Percentiles rank a stretch among this genome's conserved stretches.
These are phyloP conservation scores for Ophiostoma tasmaniense DNA, from an alignment of 2,329 filamentous ascomycete species.

Conservation along the genomic window DNA sequence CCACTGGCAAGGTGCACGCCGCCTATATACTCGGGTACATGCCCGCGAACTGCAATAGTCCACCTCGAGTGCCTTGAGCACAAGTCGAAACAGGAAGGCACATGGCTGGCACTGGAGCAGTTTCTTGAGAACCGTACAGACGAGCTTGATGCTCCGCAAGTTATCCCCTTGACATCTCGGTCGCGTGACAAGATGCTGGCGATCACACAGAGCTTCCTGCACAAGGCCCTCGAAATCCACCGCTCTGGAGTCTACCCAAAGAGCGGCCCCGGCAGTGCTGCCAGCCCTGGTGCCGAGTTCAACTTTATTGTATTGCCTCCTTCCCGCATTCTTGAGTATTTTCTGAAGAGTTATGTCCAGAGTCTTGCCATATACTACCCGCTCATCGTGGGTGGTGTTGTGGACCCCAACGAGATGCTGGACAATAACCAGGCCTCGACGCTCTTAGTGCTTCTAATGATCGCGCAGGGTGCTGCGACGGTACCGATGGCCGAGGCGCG, in stretches of 20 bases:
- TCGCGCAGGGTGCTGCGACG: conserved; percentile 60
- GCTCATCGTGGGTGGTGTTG: conserved; percentile 47
- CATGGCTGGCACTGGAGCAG: conserved; percentile 38
- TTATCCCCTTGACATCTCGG: conserved; percentile 37
- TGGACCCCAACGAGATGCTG: conserved; percentile 61
- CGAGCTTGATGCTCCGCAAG: conserved; percentile 31
- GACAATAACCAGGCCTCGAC: conserved; percentile 58
- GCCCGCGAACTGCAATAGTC: conserved; percentile 42
- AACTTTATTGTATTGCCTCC: conserved; percentile 60
- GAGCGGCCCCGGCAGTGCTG: conserved; percentile 33
- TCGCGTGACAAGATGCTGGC: conserved; percentile 63
- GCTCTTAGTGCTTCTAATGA: conserved; percentile 59
- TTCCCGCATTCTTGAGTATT: conserved; percentile 57
- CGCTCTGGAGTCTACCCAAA: conserved; percentile 36
- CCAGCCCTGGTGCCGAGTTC: conserved; percentile 32
- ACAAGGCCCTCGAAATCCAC: conserved; percentile 63
- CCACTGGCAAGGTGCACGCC: conserved; percentile 44
- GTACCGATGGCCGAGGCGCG: conserved; percentile 57
- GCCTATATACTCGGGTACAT: conserved; percentile 35
- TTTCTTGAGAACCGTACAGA: conserved; percentile 32
- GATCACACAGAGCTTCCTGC: conserved; percentile 61
- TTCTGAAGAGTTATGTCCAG: conserved; percentile 57
- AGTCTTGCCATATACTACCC: conserved; percentile 60
- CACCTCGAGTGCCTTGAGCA: conserved; percentile 44
- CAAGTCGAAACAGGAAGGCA: conserved; percentile 39